Evolutionary conservation across 768 basidiomycete genomes (phyloP).

Genomic region (Saitozyma sp.): DNA sequence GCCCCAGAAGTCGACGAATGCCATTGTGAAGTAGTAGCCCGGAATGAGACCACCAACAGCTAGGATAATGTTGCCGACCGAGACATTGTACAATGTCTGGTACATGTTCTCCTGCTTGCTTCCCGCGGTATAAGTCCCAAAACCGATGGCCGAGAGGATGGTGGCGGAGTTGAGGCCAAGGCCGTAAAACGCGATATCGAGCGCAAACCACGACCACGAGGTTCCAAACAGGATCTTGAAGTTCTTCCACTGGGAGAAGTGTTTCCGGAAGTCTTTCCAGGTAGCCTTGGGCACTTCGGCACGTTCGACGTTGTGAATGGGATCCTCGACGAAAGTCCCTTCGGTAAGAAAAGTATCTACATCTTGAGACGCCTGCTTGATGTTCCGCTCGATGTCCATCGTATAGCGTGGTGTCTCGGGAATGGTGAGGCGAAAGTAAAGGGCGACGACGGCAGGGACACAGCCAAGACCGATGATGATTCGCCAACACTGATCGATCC

Average conservation of each 20-base stretch:
- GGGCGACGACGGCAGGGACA: too few relatives aligned
- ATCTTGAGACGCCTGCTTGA: conserved; percentile 71
- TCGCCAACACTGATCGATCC: conserved; percentile 80
- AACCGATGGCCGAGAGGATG: conserved; percentile 70
- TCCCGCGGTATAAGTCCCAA: conserved; percentile 59
- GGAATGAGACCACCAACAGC: too few relatives aligned
- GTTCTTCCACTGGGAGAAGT: too few relatives aligned
- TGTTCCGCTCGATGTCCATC: conserved; percentile 86
- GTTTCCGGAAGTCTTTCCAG: conserved; percentile 64
- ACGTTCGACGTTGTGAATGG: conserved; percentile 62
- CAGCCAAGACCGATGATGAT: conserved; percentile 84
- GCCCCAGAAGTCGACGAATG: conserved; percentile 49
- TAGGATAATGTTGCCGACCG: conserved; percentile 52
- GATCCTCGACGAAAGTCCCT: conserved; percentile 58
- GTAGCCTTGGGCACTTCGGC: conserved; percentile 69
- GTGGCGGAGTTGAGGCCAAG: conserved; percentile 74
- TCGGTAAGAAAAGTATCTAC: conserved; percentile 67
- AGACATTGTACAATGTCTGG: conserved; percentile 47
- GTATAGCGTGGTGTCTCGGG: conserved; percentile 88
- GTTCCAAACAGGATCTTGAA: too few relatives aligned
- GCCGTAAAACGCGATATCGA: too few relatives aligned
- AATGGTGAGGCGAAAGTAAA: conserved; percentile 81
- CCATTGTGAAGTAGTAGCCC: conserved; percentile 51
- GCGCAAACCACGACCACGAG: conserved; percentile 82
- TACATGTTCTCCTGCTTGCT: conserved; percentile 40